phyloP scores from a whole-genome alignment of 1,284 basidiomycete species.

The Exobasidium cylindrosporum region DNA sequence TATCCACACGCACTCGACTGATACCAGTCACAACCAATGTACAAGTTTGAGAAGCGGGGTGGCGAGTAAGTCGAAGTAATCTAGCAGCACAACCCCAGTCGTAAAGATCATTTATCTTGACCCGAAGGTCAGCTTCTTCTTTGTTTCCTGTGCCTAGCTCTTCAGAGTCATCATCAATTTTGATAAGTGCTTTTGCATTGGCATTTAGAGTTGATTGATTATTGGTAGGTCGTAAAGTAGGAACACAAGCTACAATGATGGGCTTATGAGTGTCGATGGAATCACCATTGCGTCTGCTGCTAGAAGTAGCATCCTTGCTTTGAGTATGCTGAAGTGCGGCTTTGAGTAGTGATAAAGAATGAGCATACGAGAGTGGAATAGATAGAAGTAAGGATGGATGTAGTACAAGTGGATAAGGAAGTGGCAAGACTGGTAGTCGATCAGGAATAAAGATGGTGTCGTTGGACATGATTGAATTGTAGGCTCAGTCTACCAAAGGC shows the following conservation, averaged over 20 bases:
- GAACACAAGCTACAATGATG: constrained; percentile 47
- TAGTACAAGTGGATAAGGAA: constrained; percentile 51
- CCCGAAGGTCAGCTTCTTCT: constrained; percentile 24
- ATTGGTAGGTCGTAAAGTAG: constrained; percentile 22
- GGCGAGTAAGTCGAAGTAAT: constrained; percentile 47
- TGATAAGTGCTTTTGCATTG: too few relatives aligned
- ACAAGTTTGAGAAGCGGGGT: constrained; percentile 46
- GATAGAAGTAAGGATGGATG: constrained; percentile 51
- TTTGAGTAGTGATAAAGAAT: constrained; percentile 51
- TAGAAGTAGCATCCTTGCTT: constrained; percentile 8
- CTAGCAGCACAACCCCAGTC: constrained; percentile 50
- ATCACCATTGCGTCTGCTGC: constrained; percentile 15
- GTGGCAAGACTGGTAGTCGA: constrained; percentile 43
- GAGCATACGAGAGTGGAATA: constrained; percentile 46
- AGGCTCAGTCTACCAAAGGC: too few relatives aligned
- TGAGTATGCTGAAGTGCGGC: constrained; percentile 30
- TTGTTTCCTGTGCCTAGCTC: constrained; percentile 6
- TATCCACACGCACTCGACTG: constrained; percentile 43
- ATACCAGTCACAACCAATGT: constrained; percentile 49
- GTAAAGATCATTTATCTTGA: constrained; percentile 38
- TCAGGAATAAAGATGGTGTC: constrained; percentile 32
- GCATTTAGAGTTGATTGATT: not conserved
- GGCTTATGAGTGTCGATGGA: constrained; percentile 28
- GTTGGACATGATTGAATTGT: constrained; percentile 5
- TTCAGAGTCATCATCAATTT: constrained; percentile 14